Evolutionary conservation across 192 early-diverging fungal genomes (phyloP), one percentile per base, ranked within the genome.

Genomic region (Umbelopsis sp.): DNA sequence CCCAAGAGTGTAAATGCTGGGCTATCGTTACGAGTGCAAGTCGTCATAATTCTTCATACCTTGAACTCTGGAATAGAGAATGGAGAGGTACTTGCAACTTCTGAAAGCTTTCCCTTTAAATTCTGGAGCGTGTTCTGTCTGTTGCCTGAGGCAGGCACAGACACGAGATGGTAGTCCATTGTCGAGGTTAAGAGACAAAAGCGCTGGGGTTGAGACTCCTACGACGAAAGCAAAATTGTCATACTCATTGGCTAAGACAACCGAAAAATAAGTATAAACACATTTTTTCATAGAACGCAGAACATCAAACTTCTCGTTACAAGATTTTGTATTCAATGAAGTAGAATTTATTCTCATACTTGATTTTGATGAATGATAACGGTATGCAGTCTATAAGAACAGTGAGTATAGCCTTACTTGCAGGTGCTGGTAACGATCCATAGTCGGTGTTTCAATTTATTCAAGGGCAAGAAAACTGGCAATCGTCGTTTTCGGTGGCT

Each of bases 1-100:
- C 33, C 44, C 15, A 64, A 70, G 12, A 45, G 23, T 45, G 37
- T 41, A 4, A 41, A 4, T 9, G 7, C 37, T 41, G 10, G 10
- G 37, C 37, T 41, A 41, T 41, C 37, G 37, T 41, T 41, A 41
- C 37, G 5, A 41, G 37, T 9, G 37, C 37, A 41, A 41, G 10
- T 41, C 37, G 37, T 41, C 37, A 41, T 41, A 41, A 41, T 9
- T 41, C 7, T 27, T 13, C 66, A 51, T 75, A 95, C 94, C 86
- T 95, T 96, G 78, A 99, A 96, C 68, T 94, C 91, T 20, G 98
- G 98, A 67, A 98, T 83, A 51, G 78, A 72, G 74, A 98, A 93
- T 44, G 90, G 89, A 70, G 87, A 86, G n/a, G 96, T 79, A 52
- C 96, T 94, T n/a, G 92, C 88, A 71, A 86, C 82, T 71, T 92